phyloP scores from a whole-genome alignment of 2,329 filamentous ascomycete genomes.

The Lasiodiplodia hormozganensis region DNA sequence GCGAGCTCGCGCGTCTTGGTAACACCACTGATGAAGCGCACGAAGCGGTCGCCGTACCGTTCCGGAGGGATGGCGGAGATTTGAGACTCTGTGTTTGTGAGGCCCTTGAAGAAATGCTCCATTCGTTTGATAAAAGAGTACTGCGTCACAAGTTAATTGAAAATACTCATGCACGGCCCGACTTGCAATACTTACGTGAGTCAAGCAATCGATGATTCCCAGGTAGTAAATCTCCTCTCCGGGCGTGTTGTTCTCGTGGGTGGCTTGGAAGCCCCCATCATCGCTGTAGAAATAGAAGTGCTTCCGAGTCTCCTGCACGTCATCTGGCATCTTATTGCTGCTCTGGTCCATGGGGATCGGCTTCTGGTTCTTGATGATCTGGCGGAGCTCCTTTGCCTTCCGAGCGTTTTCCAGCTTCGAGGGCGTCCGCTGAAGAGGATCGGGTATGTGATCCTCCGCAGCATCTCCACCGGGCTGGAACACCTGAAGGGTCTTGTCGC shows the following conservation, averaged over 20 bases:
- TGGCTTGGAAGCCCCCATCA: constrained; percentile 91
- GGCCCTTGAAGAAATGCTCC: constrained; percentile 96
- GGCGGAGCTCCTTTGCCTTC: constrained; percentile 87
- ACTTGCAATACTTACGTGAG: constrained; percentile 73
- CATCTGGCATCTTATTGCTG: constrained; percentile 85
- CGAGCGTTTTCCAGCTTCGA: constrained; percentile 91
- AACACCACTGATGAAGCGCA: constrained; percentile 87
- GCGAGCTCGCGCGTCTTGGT: constrained; percentile 91
- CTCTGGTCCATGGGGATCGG: constrained; percentile 91
- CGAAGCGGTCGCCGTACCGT: constrained; percentile 90
- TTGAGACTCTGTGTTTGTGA: constrained; percentile 80
- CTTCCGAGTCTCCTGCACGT: constrained; percentile 70
- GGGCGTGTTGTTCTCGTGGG: constrained; percentile 83
- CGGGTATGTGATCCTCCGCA: constrained; percentile 59
- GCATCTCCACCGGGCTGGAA: constrained; percentile 85
- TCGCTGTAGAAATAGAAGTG: constrained; percentile 91
- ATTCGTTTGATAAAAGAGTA: constrained; percentile 94
- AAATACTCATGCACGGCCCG: not conserved
- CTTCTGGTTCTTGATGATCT: constrained; percentile 91
- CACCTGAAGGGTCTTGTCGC: constrained; percentile 86
- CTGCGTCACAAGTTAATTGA: constrained; percentile 55
- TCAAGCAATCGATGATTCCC: constrained; percentile 97
- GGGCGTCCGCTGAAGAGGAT: constrained; percentile 82
- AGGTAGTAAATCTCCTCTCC: constrained; percentile 97
- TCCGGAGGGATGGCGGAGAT: constrained; percentile 93